Conservation (phyloP, 2,329 filamentous ascomycete genomes). For the Ophiostoma quercus region DNA sequence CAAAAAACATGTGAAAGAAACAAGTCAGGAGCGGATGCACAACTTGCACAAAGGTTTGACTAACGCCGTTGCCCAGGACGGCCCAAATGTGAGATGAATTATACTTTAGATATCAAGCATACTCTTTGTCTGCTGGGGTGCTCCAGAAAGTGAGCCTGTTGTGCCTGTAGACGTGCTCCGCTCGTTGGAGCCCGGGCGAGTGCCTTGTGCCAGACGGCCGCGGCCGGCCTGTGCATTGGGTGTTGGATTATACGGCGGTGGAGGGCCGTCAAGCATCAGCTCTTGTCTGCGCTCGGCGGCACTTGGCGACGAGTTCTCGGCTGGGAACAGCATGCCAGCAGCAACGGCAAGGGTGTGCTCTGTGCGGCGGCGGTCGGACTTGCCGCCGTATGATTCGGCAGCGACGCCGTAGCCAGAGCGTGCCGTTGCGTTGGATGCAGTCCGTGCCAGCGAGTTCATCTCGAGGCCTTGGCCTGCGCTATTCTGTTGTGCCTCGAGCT, state of each 20-base stretch:
- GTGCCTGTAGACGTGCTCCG: slow-evolving; percentile 46
- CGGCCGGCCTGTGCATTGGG: slow-evolving; percentile 29
- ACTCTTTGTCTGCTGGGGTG: slow-evolving; percentile 52
- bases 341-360: slow-evolving; percentile 43
- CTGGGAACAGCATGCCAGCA: slow-evolving; percentile 47
- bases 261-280: slow-evolving; percentile 42
- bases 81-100: too few relatives aligned
- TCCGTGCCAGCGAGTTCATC: slow-evolving; percentile 32
- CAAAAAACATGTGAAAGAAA: background rate
- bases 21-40: background rate
- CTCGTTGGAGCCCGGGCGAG: slow-evolving; percentile 34
- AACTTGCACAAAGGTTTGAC: background rate
- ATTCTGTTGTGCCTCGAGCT: slow-evolving; percentile 19
- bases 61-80: background rate
- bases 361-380: slow-evolving; percentile 41
- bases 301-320: slow-evolving; percentile 29
- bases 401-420: slow-evolving; percentile 22
- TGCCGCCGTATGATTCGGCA: slow-evolving; percentile 37
- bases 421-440: slow-evolving; percentile 18
- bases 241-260: slow-evolving; percentile 38
- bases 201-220: slow-evolving; percentile 26
- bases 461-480: slow-evolving; percentile 27
- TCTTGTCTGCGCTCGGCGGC: slow-evolving; percentile 37
- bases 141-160: slow-evolving; percentile 42
- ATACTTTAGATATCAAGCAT: slow-evolving; percentile 50